Base-by-base conservation (phyloP, 371 early-diverging fungal genomes). In the Rhizopus arrhizus region DNA sequence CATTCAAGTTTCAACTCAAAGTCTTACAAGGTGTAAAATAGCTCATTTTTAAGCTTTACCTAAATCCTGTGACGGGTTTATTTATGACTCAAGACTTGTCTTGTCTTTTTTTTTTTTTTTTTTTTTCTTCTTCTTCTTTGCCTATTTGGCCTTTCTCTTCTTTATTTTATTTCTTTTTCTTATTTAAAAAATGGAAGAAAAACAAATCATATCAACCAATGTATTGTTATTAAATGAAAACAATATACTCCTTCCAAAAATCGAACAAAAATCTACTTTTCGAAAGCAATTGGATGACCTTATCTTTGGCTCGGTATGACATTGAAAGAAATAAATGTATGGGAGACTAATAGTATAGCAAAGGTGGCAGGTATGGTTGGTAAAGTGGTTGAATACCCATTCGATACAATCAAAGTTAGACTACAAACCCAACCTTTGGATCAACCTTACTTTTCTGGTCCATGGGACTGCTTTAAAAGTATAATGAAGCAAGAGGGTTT, bases 321-420 rank as follows among this genome's bases (percentile, higher is more conserved):
- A 22, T 31, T 42, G 31, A 33, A n/a, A 51, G 2, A 51, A 29
- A 13, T 11, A 28, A 11, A 49, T 10, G 33, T 49, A 13, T 31
- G 16, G 5, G 5, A 32, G 28, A 48, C 28, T 29, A 28, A 32
- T n/a, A 45, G 15, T 72, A 43, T 43, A 28, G 8, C 7, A 48
- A 28, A 88, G 90, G 61, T 92, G 33, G 89, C 95, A 6, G 97
- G 97, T 38, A 87, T 95, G 74, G 81, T 89, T 43, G 95, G 95
- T 68, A 96, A 96, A 84, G 77, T 93, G 60, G 89, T 95, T 56
- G 97, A 98, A 73, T 95, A 91, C 70, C 98, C 98, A 13, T 95
- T 96, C 72, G 98, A 98, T 81, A 97, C 98, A 1, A 82, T 98
- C 75, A 98, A 98, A 65, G 96, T 96, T 28, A 87, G 96, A 8